These are phyloP conservation scores for Metschnikowia continentalis DNA, from an alignment of 805 yeast genomes.

Conservation along the genomic window DNA sequence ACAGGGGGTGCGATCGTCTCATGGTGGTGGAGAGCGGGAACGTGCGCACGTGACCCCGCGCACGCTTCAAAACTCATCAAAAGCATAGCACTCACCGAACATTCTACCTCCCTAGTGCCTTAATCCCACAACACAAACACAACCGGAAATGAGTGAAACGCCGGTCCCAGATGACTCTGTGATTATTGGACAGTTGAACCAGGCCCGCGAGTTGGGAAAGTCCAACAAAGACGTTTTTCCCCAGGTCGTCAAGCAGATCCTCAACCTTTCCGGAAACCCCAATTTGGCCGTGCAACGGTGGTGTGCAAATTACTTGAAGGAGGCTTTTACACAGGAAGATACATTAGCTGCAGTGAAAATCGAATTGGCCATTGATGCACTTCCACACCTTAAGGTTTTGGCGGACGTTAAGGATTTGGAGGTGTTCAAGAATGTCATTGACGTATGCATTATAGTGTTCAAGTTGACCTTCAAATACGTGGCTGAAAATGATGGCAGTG, in stretches of 20 bases:
- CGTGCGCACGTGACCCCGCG: constrained; percentile 5
- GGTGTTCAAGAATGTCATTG: constrained; percentile 29
- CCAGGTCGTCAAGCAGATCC: constrained; percentile 41
- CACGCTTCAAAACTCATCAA: constrained; percentile 2
- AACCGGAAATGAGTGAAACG: neutral
- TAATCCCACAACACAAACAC: neutral
- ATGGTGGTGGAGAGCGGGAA: neutral
- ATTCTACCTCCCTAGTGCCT: neutral
- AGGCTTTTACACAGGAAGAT: constrained; percentile 31
- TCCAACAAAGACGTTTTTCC: constrained; percentile 30
- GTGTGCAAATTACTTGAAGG: constrained; percentile 38
- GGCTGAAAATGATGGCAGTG: constrained; percentile 44
- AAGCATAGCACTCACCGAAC: neutral
- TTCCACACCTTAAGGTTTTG: constrained; percentile 29
- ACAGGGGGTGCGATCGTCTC: neutral
- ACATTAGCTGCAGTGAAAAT: constrained; percentile 27
- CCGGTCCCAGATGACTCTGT: constrained; percentile 11
- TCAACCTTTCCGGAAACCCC: constrained; percentile 34
- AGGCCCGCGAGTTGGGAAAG: constrained; percentile 36
- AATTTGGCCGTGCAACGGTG: constrained; percentile 34
- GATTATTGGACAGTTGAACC: constrained; percentile 30
- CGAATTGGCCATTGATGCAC: constrained; percentile 39
- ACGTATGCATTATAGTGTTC: constrained; percentile 39
- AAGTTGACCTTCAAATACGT: constrained; percentile 43
- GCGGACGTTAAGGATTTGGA: constrained; percentile 27